Base-by-base conservation (phyloP, 2,329 filamentous ascomycete genomes). In the Allantophomopsis cytisporea region DNA sequence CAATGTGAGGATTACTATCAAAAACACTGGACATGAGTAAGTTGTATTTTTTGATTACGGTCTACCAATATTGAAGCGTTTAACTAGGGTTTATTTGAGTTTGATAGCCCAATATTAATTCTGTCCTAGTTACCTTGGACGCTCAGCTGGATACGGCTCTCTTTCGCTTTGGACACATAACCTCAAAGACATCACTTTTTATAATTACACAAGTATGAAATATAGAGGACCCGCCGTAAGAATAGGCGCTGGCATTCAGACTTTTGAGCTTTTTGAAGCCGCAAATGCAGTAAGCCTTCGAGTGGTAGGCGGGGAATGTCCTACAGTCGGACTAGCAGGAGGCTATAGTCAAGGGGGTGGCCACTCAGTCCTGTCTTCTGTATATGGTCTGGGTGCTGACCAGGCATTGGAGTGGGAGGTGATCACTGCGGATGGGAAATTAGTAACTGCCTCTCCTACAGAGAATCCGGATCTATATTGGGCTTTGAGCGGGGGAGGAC, bases 301-400 rank as follows among this genome's bases (percentile, higher is more conserved):
- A 11, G 61, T 71, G 6, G 60, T 76, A 3, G 67, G 64, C 0
- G 73, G 71, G 4, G 66, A 71, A 42, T 74, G 70, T 46, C 60
- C 67, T 1, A 69, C 66, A 0, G 73, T 80, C 5, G 74, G 73
- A 1, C 47, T 73, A 5, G 66, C 69, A 0, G 76, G 76, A 12
- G 76, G 76, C 1, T 80, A 70, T 47, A 65, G 60, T 2, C 71
- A 76, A 50, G 74, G 73, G 4, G 76, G 73, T 13, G 76, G 77
- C 0, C 73, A 78, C 49, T 66, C 64, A 1, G 58, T 65, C 0
- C 59, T 80, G 1, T 61, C 59, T 21, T 68, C 67, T 2, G 57
- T 52, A n/a, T 71, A 69, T 37, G 77, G 77, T 5, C 60, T 83
- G 0, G 69, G 57, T 11, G 73, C 73, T 0, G 76, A 81, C 45